Evolutionary conservation across 108 stramenopile species (phyloP), one percentile per base, ranked within the genome.

Genomic region (Poteriospumella lacustris): DNA sequence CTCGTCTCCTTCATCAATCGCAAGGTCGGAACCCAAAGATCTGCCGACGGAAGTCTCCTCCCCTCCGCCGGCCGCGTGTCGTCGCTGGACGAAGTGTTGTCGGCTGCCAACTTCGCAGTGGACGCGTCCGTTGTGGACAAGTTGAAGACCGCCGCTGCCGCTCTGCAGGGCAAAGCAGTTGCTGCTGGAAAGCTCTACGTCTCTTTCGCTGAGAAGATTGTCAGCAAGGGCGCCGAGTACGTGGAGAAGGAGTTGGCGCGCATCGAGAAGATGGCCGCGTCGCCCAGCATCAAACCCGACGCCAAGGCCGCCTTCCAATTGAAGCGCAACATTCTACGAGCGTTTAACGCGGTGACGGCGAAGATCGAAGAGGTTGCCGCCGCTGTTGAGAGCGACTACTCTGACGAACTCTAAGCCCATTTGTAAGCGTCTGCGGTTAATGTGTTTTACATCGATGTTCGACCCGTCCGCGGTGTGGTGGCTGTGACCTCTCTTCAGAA

Each of bases 1-100:
- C 47, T 85, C 52, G 44, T 79, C 31, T 43, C 43, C 19, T 82
- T 79, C 70, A 58, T 85, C 59, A 79, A 82, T 59, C 68, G 42
- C 36, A 31, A 73, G 1, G 79, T 62, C n/a, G 79, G 79, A 24
- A 79, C 39, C 15, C 28, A n/a, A 3, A 58, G 68, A 56, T 43
- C 42, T 24, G 56, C 68, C 12, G 42, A 73, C n/a, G 79, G 79
- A 1, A 26, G 34, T 1, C 70, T 79, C 34, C 3, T 38, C 34
- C 70, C 79, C 39, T 36, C 79, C 5, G 79, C 79, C 2, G 79
- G 79, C 24, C 52, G 70, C 9, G 43, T 79, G 24, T 15, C 70
- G 0, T 60, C 39, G 41, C 33, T 79, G 9, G 79, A 79, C 28
- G 68, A 1, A 2, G 19, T 73, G 24, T 19, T 79, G 34, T 40